These are phyloP conservation scores for Arthrinium phaeospermum DNA, from an alignment of 2,329 filamentous ascomycete species.

Conservation along the genomic window DNA sequence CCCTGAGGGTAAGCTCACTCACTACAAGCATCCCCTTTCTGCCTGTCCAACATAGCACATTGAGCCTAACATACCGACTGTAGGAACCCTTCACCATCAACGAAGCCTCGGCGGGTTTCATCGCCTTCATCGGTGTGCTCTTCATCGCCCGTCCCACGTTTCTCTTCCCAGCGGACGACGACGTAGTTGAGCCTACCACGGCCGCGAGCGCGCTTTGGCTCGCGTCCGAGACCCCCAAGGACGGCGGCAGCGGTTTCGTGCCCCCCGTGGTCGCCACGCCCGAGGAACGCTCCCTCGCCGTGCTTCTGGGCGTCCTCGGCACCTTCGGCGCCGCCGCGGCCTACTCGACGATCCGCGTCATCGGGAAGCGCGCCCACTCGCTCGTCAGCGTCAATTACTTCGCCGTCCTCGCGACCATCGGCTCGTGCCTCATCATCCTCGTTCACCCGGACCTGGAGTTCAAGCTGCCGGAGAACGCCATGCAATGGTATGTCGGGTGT, in stretches of 20 bases:
- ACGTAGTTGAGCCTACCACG: background rate
- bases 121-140: slow-evolving; percentile 75
- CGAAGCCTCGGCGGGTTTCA: slow-evolving; percentile 71
- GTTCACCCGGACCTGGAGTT: slow-evolving; percentile 48
- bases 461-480: slow-evolving; percentile 38
- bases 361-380: slow-evolving; percentile 76
- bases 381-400: slow-evolving; percentile 83
- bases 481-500: slow-evolving; percentile 51
- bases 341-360: slow-evolving; percentile 75
- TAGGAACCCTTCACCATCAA: slow-evolving; percentile 74
- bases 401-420: slow-evolving; percentile 67
- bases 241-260: slow-evolving; percentile 24
- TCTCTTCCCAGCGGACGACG: slow-evolving; percentile 50
- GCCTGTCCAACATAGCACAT: background rate
- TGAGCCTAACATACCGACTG: slow-evolving; percentile 37
- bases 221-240: slow-evolving; percentile 17
- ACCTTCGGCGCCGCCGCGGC: slow-evolving; percentile 72
- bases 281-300: slow-evolving; percentile 67
- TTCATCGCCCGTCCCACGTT: slow-evolving; percentile 75
- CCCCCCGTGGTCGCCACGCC: slow-evolving; percentile 49
- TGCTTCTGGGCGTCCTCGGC: slow-evolving; percentile 70
- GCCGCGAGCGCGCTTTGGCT: slow-evolving; percentile 21
- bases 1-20: slow-evolving; percentile 33
- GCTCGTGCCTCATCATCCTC: slow-evolving; percentile 66
- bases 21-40: background rate